These are phyloP conservation scores for Cryptosporidium parvum DNA, from an alignment of 169 alveolate genomes.

Conservation along the genomic window DNA sequence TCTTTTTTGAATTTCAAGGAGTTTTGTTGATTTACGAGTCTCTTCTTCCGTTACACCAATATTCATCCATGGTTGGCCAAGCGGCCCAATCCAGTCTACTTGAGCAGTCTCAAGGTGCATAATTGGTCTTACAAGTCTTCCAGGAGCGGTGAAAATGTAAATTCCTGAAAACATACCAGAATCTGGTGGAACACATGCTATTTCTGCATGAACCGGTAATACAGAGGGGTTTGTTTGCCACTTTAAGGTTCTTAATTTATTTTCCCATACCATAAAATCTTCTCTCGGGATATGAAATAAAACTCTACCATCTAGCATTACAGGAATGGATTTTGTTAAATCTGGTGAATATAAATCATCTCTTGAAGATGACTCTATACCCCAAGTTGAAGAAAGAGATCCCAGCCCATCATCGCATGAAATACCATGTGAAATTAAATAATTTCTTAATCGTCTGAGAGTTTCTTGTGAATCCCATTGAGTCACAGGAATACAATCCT, in stretches of 20 bases:
- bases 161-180: constrained; percentile 91
- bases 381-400: constrained; percentile 79
- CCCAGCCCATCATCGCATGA: constrained; percentile 81
- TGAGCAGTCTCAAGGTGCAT: constrained; percentile 88
- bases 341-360: constrained; percentile 86
- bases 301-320: constrained; percentile 91
- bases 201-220: constrained; percentile 86
- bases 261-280: constrained; percentile 79
- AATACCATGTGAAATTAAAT: constrained; percentile 36
- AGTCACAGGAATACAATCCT: constrained; percentile 84
- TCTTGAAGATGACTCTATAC: constrained; percentile 83
- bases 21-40: constrained; percentile 46
- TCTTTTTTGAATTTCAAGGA: constrained; percentile 38
- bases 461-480: constrained; percentile 64
- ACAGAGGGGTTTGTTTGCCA: constrained; percentile 77
- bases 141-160: constrained; percentile 93
- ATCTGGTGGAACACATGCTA: constrained; percentile 87
- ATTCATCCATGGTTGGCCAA: constrained; percentile 94
- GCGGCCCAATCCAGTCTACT: constrained; percentile 97
- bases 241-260: constrained; percentile 83
- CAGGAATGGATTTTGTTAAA: constrained; percentile 85
- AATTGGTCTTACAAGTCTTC: constrained; percentile 98
- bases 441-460: constrained; percentile 42
- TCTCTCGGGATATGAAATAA: constrained; percentile 86
- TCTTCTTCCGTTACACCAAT: constrained; percentile 80